Evolutionary conservation across 495 filamentous ascomycete genomes (phyloP), one percentile per base, ranked within the genome.

Genomic region (Tuber melanosporum): DNA sequence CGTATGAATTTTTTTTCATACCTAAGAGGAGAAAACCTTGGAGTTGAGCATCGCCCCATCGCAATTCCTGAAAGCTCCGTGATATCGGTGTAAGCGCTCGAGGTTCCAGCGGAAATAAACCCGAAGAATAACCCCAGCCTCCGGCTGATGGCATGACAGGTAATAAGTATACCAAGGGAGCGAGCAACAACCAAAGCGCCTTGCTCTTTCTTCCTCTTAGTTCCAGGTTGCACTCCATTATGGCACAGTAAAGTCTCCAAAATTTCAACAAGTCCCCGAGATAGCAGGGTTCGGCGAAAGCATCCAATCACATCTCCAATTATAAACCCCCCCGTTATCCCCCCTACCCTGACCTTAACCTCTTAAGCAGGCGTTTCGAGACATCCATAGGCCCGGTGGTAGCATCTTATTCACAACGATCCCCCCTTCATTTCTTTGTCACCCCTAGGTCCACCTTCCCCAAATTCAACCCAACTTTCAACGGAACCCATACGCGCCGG

Each of bases 281-380:
- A 93, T 3, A 96, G 88, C 1, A 95, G 85, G 80, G 80, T 92
- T 88, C 2, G 95, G 95, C 76, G 92, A 93, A 74, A 99, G 85
- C 44, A 95, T 89, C 95, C 95, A 99, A 84, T 99, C 95, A 82
- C 97, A 99, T 45, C 95, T 94, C 80, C 95, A 99, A 78, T 98
- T 91, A 84, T 92, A 92, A 3, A 98, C 89, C 57, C 94, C 87
- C 1, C 98, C 85, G 76, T 88, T 91, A 41, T 92, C 92, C 20
- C 87, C 88, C 57, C 87, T 84, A 89, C 77, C 95, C 95, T 12
- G 71, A 74, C 3, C 74, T 52, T 14, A 98, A 81, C 39, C 91
- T 89, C 82, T 94, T 95, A 79, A 99, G 89, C 3, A 99, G 85
- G 32, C 92, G 88, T 73, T 89, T 89, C 42, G 93, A 92, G 75